Evolutionary conservation across 495 filamentous ascomycete species (phyloP).

Genomic region (Penicillium nucicola): DNA sequence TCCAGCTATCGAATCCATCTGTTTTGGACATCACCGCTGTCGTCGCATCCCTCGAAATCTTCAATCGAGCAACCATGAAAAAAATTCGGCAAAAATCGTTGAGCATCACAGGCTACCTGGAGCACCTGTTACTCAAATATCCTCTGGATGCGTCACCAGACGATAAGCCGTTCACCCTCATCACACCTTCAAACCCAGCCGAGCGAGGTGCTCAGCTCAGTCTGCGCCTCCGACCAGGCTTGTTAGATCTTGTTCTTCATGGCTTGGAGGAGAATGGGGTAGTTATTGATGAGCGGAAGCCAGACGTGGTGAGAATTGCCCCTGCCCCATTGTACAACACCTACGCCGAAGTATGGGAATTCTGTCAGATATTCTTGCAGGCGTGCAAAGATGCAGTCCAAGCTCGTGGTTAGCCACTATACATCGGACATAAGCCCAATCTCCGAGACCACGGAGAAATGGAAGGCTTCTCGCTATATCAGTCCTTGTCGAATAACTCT

Average conservation of each 20-base stretch:
- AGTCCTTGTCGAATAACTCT: no score
- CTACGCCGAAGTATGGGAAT: conserved; percentile 74
- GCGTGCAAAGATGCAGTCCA: conserved; percentile 36
- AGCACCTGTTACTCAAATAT: conserved; percentile 56
- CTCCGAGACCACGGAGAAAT: no score
- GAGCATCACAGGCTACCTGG: conserved; percentile 74
- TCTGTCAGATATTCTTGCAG: conserved; percentile 54
- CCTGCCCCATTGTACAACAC: conserved; percentile 89
- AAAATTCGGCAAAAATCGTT: conserved; percentile 72
- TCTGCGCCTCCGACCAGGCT: conserved; percentile 59
- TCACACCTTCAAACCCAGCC: conserved; percentile 71
- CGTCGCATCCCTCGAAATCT: conserved; percentile 74
- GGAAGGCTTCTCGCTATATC: no score
- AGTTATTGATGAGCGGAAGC: conserved; percentile 84
- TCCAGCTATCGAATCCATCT: conserved; percentile 61
- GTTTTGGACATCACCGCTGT: conserved; percentile 63
- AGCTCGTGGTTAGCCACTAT: neutral
- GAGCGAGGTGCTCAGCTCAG: conserved; percentile 87
- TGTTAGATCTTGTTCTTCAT: conserved; percentile 68
- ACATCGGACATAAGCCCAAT: no score
- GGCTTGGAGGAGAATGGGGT: conserved; percentile 66
- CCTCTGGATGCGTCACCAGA: conserved; percentile 34
- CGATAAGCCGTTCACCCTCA: conserved; percentile 61
- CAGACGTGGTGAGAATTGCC: conserved; percentile 89
- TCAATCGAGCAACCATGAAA: conserved; percentile 67